Base-by-base conservation (phyloP, 768 basidiomycete species). In the Mrakia gelida region DNA sequence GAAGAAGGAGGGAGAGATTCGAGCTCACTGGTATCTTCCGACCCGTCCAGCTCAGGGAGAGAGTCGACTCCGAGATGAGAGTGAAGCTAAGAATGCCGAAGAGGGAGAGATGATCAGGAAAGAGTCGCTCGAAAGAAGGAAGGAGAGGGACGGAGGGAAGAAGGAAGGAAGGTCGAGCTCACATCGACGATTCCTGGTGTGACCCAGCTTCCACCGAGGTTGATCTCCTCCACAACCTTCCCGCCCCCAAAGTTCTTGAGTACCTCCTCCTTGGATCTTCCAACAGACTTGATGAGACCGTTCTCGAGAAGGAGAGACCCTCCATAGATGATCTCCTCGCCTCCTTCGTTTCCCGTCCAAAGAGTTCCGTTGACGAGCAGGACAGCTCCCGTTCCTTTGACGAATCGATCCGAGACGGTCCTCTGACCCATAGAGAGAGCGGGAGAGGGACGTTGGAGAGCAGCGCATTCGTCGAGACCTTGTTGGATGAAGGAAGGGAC, bases 1-100 rank as follows among this genome's bases (percentile, higher is more conserved):
- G 45, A 5, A 5, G 34, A 45, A 21, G n/a, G 26, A 38, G 10
- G 18, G 16, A 30, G 26, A 32, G 34, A 34, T 13, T 65, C 1
- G 7, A 10, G 68, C 75, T 32, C 56, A 78, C 72, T 78, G 3
- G 71, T 73, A 61, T 78, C 77, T 3, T 56, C 52, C 10, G 71
- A 15, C 0, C 87, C 88, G 79, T 81, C 67, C 82, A 89, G 83
- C 0, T 61, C 81, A 0, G 95, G 95, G 21, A 87, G 82, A 62
- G 90, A 89, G 80, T 88, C 83, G 8, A 95, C 85, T 4, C 93
- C 95, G 61, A 94, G 84, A 82, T 95, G 93, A 7, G 92, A 92
- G 83, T 92, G 91, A 71, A 90, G 84, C 81, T 91, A 89, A 10
- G 63, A 59, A 45, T 13, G 49, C 2, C 15, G 18, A 21, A 52